Evolutionary conservation across 192 early-diverging fungal genomes (phyloP).

Genomic region (Backusella psychrophila): DNA sequence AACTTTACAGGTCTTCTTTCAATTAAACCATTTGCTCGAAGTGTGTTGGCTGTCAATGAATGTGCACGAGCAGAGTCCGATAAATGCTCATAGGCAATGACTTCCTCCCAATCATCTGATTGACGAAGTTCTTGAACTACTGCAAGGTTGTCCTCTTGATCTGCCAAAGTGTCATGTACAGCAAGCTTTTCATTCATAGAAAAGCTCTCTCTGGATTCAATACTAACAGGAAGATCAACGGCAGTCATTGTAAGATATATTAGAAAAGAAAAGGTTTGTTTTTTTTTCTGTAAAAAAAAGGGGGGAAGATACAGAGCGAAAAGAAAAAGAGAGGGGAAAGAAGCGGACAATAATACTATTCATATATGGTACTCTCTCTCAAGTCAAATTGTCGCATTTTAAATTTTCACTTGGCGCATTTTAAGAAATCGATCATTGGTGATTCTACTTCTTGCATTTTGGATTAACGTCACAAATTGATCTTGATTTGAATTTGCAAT

Average conservation of each 20-base stretch:
- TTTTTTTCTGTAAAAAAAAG: neutral
- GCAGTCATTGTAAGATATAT: conserved; percentile 7
- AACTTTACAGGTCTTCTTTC: conserved; percentile 52
- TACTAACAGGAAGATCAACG: neutral
- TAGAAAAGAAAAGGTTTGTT: neutral
- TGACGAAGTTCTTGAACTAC: conserved; percentile 13
- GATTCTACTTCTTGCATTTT: too few relatives aligned
- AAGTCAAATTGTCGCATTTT: too few relatives aligned
- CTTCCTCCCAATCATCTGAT: conserved; percentile 24
- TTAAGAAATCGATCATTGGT: too few relatives aligned
- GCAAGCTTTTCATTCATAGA: neutral
- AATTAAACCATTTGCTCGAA: conserved; percentile 53
- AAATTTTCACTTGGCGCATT: too few relatives aligned
- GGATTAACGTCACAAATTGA: too few relatives aligned
- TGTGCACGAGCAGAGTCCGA: conserved; percentile 22
- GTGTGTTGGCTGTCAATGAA: conserved; percentile 36
- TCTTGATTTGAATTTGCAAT: too few relatives aligned
- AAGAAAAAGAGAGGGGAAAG: neutral
- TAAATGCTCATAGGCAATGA: conserved; percentile 33
- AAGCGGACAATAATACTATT: neutral
- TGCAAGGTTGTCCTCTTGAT: conserved; percentile 8
- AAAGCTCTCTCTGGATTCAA: neutral
- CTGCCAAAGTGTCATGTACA: neutral
- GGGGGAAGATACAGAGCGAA: neutral
- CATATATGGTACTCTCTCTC: too few relatives aligned